Conservation (phyloP, 179 eudicot genomes). For the Beta macrorhiza region DNA sequence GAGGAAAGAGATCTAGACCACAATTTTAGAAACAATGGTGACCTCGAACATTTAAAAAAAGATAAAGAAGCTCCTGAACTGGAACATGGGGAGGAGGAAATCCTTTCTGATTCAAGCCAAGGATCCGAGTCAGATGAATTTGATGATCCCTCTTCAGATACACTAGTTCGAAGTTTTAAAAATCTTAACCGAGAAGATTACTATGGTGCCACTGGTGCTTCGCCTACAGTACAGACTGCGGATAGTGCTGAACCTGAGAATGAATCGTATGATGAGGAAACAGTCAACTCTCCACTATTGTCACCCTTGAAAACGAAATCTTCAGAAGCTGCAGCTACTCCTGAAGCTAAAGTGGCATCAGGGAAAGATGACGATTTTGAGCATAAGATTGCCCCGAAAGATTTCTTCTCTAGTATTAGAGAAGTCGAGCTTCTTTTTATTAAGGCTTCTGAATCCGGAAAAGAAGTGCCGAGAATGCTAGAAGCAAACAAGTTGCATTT, state of each 20-base stretch:
- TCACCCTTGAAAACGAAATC: slow-evolving; percentile 64
- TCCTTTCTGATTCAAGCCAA: slow-evolving; percentile 37
- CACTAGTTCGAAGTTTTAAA: slow-evolving; percentile 72
- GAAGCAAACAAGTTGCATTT: slow-evolving; percentile 95
- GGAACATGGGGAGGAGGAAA: slow-evolving; percentile 51
- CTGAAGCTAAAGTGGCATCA: slow-evolving; percentile 43
- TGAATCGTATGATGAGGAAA: slow-evolving; percentile 39
- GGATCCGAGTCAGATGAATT: slow-evolving; percentile 73
- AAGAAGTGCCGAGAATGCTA: slow-evolving; percentile 90
- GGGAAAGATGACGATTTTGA: slow-evolving; percentile 44
- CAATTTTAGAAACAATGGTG: slow-evolving; percentile 37
- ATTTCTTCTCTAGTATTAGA: slow-evolving; percentile 65
- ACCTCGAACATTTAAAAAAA: slow-evolving; percentile 35
- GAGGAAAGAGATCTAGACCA: slow-evolving; percentile 43
- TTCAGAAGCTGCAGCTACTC: slow-evolving; percentile 41
- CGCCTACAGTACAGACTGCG: slow-evolving; percentile 33
- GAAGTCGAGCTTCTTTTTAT: slow-evolving; percentile 71
- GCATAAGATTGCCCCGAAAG: slow-evolving; percentile 61
- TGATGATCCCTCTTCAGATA: slow-evolving; percentile 74
- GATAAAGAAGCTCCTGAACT: slow-evolving; percentile 42
- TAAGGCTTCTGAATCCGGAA: slow-evolving; percentile 88
- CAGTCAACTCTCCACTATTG: slow-evolving; percentile 54
- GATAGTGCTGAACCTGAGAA: slow-evolving; percentile 37
- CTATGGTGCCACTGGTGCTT: slow-evolving; percentile 34
- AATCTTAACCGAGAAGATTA: slow-evolving; percentile 61